phyloP scores from a whole-genome alignment of 805 yeast genomes.

The Metschnikowia chrysomelidarum region DNA sequence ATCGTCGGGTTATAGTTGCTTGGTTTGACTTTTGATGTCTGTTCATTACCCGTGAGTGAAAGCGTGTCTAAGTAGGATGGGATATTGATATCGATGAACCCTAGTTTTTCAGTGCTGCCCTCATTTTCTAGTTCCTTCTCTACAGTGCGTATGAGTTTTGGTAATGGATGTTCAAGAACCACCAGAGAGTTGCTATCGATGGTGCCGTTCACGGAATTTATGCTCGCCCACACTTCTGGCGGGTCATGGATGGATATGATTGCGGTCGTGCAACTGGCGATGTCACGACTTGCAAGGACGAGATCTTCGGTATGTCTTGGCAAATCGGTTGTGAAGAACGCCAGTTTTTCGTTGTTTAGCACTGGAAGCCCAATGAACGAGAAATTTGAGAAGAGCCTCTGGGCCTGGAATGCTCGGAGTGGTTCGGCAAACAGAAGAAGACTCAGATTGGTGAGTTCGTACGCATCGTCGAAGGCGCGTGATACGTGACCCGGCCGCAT shows the following conservation, averaged over 20 bases:
- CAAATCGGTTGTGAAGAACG: conserved; percentile 34
- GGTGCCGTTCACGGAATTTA: conserved; percentile 76
- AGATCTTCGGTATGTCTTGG: conserved; percentile 59
- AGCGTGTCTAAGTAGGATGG: conserved; percentile 46
- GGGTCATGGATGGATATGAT: conserved; percentile 84
- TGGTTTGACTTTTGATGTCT: no score
- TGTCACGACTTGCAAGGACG: conserved; percentile 67
- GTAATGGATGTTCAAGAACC: conserved; percentile 68
- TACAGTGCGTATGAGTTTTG: conserved; percentile 56
- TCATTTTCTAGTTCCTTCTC: conserved; percentile 34
- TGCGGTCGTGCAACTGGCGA: conserved; percentile 62
- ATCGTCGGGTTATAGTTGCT: conserved; percentile 55
- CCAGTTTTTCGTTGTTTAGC: conserved; percentile 24
- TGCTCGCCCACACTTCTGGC: conserved; percentile 86
- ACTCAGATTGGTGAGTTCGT: conserved; percentile 34
- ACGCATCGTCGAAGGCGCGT: conserved; percentile 38
- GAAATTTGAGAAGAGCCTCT: conserved; percentile 50
- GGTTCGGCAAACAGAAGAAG: conserved; percentile 66
- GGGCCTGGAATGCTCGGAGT: conserved; percentile 68
- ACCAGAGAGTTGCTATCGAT: conserved; percentile 72
- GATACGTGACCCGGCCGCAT: conserved; percentile 64
- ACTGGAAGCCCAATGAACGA: conserved; percentile 71
- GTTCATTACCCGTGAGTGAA: no score
- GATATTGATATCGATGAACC: conserved; percentile 79
- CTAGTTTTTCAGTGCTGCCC: conserved; percentile 42